Evolutionary conservation across 306 rosid species (phyloP).

Genomic region (Castanea sativa): DNA sequence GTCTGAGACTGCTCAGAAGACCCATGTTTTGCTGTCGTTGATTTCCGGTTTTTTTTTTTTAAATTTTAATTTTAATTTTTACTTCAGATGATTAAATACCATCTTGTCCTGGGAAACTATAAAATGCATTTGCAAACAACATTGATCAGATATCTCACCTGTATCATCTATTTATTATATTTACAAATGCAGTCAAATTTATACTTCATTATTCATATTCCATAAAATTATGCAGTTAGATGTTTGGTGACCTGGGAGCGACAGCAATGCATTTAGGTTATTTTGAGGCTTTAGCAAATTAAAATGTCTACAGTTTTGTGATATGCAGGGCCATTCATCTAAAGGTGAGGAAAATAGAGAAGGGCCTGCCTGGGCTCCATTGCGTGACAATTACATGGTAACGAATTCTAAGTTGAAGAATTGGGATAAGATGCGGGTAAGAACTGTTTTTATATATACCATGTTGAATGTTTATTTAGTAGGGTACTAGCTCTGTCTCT

Average conservation of each 20-base stretch:
- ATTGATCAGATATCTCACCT: not conserved
- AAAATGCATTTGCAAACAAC: not conserved
- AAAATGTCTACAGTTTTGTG: not conserved
- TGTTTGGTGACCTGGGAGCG: not conserved
- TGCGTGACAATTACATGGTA: constrained; percentile 85
- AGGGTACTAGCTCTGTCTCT: not conserved
- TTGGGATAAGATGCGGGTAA: constrained; percentile 85
- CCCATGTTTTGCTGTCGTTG: not conserved
- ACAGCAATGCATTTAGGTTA: not conserved
- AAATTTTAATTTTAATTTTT: not conserved
- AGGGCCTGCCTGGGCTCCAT: constrained; percentile 93
- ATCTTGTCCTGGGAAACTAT: not conserved
- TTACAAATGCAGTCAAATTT: not conserved
- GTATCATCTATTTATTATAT: not conserved
- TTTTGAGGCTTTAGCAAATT: constrained; percentile 6
- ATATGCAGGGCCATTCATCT: constrained; percentile 46
- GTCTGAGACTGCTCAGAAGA: not conserved
- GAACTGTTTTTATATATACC: constrained; percentile 5
- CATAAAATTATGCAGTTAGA: not conserved
- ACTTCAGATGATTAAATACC: not conserved
- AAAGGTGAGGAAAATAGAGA: constrained; percentile 42
- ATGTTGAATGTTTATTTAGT: not conserved
- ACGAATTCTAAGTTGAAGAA: constrained; percentile 72
- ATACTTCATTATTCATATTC: not conserved
- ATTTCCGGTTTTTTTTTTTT: not conserved